Evolutionary conservation across 306 rosid genomes (phyloP).

Genomic region (Fragaria iinumae): DNA sequence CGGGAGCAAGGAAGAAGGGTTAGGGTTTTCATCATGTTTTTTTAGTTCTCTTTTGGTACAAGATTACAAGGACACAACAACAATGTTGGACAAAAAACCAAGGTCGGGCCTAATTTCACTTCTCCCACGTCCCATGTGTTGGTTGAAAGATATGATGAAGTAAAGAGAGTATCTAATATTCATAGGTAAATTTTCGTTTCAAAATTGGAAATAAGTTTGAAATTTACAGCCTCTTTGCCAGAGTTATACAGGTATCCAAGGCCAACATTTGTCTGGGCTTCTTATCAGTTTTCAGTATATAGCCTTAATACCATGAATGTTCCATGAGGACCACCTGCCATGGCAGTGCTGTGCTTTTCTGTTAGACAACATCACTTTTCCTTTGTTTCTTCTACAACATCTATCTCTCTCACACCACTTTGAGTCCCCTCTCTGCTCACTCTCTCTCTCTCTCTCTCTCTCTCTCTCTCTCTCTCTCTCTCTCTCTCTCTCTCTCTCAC

Average conservation of each 20-base stretch:
- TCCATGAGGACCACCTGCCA: slow-evolving; percentile 32
- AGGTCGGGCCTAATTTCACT: neutral
- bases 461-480: neutral
- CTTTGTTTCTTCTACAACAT: slow-evolving; percentile 16
- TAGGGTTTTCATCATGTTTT: neutral
- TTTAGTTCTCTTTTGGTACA: neutral
- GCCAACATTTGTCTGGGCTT: slow-evolving; percentile 13
- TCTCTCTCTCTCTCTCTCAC: neutral
- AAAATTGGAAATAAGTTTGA: slow-evolving; percentile 3
- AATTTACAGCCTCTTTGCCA: neutral
- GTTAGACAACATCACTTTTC: slow-evolving; percentile 11
- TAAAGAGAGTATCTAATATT: neutral
- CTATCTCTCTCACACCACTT: neutral
- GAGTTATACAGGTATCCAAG: slow-evolving; percentile 21
- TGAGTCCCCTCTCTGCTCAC: neutral
- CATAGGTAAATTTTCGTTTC: neutral
- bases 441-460: neutral
- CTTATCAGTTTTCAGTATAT: slow-evolving; percentile 16
- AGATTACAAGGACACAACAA: neutral
- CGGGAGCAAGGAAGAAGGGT: neutral
- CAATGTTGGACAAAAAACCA: neutral
- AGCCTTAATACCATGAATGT: slow-evolving; percentile 31
- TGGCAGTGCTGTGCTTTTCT: slow-evolving; percentile 3
- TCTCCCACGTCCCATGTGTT: neutral
- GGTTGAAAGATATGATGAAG: neutral